phyloP scores from a whole-genome alignment of 306 rosid species.

The Gastrolobium villosum region DNA sequence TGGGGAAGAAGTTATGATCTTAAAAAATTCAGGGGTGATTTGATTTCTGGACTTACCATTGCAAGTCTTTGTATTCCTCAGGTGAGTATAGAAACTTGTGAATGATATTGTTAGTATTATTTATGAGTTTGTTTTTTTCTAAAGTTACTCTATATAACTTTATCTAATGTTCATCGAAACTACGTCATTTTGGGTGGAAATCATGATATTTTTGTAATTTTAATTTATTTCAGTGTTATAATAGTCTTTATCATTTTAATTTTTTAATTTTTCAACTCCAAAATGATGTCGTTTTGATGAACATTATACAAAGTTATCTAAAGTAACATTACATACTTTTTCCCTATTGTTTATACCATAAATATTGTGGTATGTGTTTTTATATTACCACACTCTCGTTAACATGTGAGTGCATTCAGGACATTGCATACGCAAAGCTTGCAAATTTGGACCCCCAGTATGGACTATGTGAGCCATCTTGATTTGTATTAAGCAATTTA shows the following conservation, averaged over 20 bases:
- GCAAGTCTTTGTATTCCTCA: constrained; percentile 91
- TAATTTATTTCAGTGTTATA: no score
- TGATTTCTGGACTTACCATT: constrained; percentile 74
- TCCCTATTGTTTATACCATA: no score
- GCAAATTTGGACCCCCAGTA: constrained; percentile 59
- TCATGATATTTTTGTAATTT: no score
- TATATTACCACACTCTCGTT: constrained; percentile 11
- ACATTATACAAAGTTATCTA: no score
- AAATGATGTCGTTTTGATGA: no score
- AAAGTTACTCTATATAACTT: no score
- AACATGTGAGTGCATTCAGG: constrained; percentile 27
- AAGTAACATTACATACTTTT: no score
- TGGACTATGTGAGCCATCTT: constrained; percentile 59
- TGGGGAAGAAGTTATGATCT: constrained; percentile 68
- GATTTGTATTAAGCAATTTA: not conserved
- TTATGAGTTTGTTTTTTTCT: no score
- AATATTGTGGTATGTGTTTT: not conserved
- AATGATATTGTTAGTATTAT: not conserved
- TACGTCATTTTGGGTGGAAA: no score
- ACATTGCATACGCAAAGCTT: constrained; percentile 64
- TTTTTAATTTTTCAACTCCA: no score
- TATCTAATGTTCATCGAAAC: no score
- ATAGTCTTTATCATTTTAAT: no score
- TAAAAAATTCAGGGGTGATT: constrained; percentile 63
- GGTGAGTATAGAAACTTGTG: constrained; percentile 41